A percentile compares a stretch with the other conserved stretches of the same genome.
phyloP scores from a whole-genome alignment of 768 basidiomycete genomes.

The Suillus sp. region DNA sequence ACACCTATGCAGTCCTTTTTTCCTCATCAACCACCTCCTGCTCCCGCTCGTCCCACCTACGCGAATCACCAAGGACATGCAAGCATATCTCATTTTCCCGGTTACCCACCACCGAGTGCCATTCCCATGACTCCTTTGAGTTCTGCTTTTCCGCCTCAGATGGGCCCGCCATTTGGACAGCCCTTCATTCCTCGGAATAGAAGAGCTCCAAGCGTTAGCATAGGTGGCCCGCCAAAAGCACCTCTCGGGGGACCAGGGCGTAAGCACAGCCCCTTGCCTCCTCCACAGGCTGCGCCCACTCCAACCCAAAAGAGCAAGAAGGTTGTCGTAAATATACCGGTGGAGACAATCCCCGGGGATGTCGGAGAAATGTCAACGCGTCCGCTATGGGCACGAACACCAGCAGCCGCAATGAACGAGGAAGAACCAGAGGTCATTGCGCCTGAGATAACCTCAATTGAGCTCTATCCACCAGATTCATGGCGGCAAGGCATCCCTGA shows the following conservation, averaged over 20 bases:
- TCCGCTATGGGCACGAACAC: conserved; percentile 63
- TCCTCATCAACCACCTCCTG: conserved; percentile 47
- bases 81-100: conserved; percentile 66
- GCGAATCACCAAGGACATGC: conserved; percentile 55
- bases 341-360: conserved; percentile 52
- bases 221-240: conserved; percentile 89
- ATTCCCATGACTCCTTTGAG: conserved; percentile 64
- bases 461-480: conserved; percentile 65
- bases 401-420: conserved; percentile 44
- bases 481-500: conserved; percentile 60
- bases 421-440: conserved; percentile 26
- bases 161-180: conserved; percentile 46
- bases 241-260: conserved; percentile 77
- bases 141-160: conserved; percentile 55
- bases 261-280: conserved; percentile 69
- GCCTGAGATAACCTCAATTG: conserved; percentile 47
- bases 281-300: conserved; percentile 29
- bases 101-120: conserved; percentile 55
- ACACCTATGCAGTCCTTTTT: conserved; percentile 79
- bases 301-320: conserved; percentile 62
- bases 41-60: conserved; percentile 52
- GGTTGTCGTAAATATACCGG: conserved; percentile 68
- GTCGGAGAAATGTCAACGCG: conserved; percentile 43
- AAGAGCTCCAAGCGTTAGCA: conserved; percentile 65
- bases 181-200: conserved; percentile 64